A percentile compares a stretch with the other conserved stretches of the same genome.
These are phyloP conservation scores for Cyclotella atomus DNA, from an alignment of 108 stramenopile genomes.

Conservation along the genomic window DNA sequence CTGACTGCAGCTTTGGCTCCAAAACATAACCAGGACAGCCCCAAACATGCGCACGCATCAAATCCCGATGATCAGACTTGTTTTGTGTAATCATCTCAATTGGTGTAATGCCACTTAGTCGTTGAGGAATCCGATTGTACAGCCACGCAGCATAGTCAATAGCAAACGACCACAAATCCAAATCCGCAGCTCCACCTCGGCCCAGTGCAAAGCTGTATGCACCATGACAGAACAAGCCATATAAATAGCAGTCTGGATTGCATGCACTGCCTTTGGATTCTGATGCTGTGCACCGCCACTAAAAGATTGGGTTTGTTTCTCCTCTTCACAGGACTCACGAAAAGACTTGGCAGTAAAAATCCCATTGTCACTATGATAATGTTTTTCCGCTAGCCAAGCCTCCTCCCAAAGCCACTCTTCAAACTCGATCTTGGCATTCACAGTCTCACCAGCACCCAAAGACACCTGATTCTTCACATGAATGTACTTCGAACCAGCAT, in stretches of 20 bases:
- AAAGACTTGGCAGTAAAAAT: slow-evolving; percentile 26
- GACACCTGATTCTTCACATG: slow-evolving; percentile 19
- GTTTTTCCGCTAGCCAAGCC: slow-evolving; percentile 17
- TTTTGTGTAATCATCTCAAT: slow-evolving; percentile 7
- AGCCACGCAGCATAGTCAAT: slow-evolving; percentile 25
- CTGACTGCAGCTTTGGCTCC: slow-evolving; percentile 12
- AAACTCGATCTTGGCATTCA: slow-evolving; percentile 14
- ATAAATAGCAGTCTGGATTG: slow-evolving; percentile 42
- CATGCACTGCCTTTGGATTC: slow-evolving; percentile 53
- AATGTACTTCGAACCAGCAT: slow-evolving; percentile 25
- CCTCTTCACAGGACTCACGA: background rate
- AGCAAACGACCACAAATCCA: slow-evolving; percentile 26
- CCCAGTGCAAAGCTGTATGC: slow-evolving; percentile 52
- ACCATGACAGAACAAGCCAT: slow-evolving; percentile 48
- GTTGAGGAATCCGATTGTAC: slow-evolving; percentile 29
- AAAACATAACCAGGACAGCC: slow-evolving; percentile 35
- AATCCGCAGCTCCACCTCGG: background rate
- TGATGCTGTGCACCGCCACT: slow-evolving; percentile 65
- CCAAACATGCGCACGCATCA: slow-evolving; percentile 28
- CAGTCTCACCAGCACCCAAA: slow-evolving; percentile 26
- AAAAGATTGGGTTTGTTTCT: slow-evolving; percentile 38
- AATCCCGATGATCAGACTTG: slow-evolving; percentile 20
- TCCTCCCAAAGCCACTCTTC: slow-evolving; percentile 18
- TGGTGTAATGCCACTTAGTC: slow-evolving; percentile 19
- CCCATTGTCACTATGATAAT: slow-evolving; percentile 41